Evolutionary conservation across 208 protist genomes (phyloP).

Genomic region (Leishmania arabica): DNA sequence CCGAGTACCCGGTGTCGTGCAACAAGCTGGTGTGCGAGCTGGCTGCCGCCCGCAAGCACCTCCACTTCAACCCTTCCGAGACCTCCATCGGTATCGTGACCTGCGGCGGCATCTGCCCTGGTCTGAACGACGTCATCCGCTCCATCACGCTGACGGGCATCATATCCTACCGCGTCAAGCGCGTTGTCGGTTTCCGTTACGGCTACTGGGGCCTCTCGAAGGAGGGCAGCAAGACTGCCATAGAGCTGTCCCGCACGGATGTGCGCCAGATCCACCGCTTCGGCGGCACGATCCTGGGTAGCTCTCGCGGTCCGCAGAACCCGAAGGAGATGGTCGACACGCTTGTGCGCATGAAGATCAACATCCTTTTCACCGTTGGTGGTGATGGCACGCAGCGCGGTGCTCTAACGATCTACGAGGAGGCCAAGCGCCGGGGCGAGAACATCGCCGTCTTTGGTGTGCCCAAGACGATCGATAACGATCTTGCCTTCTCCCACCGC

Average conservation of each 20-base stretch:
- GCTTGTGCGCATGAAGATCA: constrained; percentile 80
- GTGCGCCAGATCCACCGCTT: constrained; percentile 92
- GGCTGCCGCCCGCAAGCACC: constrained; percentile 75
- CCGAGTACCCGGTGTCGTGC: constrained; percentile 69
- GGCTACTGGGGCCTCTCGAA: constrained; percentile 93
- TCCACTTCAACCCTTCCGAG: constrained; percentile 91
- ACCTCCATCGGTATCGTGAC: constrained; percentile 93
- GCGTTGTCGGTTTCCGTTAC: constrained; percentile 92
- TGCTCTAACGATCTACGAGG: constrained; percentile 77
- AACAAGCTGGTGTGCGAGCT: constrained; percentile 76
- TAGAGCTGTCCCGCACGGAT: constrained; percentile 77
- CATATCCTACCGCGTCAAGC: constrained; percentile 87
- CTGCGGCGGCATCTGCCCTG: constrained; percentile 96
- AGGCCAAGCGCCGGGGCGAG: constrained; percentile 75
- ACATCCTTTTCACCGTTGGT: constrained; percentile 94
- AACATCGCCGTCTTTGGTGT: constrained; percentile 93
- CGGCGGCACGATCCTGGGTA: constrained; percentile 93
- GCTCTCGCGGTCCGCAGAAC: constrained; percentile 90
- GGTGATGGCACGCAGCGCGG: constrained; percentile 95
- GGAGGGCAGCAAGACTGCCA: constrained; percentile 84
- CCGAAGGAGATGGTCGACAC: constrained; percentile 92
- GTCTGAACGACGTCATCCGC: constrained; percentile 95
- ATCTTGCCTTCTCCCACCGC: constrained; percentile 92
- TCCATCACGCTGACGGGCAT: constrained; percentile 85
- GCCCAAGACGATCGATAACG: constrained; percentile 97